Percentiles rank a stretch among this genome's conserved stretches.
phyloP scores from a whole-genome alignment of 768 basidiomycete genomes.

The Kwoniella sp. region DNA sequence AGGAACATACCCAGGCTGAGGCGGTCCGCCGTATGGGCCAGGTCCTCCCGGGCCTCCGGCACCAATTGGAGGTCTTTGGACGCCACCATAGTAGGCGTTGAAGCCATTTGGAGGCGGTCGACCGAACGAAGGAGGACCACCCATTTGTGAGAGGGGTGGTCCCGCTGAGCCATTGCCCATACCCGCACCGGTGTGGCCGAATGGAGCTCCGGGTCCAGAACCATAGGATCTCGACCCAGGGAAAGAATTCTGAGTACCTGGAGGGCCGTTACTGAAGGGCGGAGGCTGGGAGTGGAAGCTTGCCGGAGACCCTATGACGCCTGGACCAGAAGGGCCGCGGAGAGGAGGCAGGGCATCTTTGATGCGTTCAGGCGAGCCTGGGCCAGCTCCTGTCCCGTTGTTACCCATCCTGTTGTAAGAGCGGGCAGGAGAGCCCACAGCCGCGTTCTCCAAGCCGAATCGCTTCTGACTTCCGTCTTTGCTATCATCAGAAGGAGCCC shows the following conservation, averaged over 20 bases:
- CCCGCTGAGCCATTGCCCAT: slow-evolving; percentile 9
- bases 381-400: background rate
- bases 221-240: slow-evolving; percentile 7
- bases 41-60: slow-evolving; percentile 15
- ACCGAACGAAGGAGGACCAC: slow-evolving; percentile 9
- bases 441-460: slow-evolving; percentile 36
- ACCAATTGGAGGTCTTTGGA: background rate
- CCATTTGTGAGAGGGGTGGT: background rate
- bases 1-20: slow-evolving; percentile 4
- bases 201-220: slow-evolving; percentile 8
- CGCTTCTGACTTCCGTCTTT: slow-evolving; percentile 26
- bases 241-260: background rate
- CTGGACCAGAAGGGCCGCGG: slow-evolving; percentile 10
- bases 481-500: slow-evolving; percentile 28
- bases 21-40: slow-evolving; percentile 30
- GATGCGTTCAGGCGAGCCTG: slow-evolving; percentile 10
- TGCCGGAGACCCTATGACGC: slow-evolving; percentile 12
- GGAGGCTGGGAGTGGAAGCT: background rate
- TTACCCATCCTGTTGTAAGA: background rate
- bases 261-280: background rate
- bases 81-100: slow-evolving; percentile 6
- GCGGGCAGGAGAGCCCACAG: slow-evolving; percentile 18
- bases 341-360: background rate
- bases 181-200: background rate
- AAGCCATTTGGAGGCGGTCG: background rate